These are phyloP conservation scores for Colletotrichum lupini DNA, from an alignment of 2,329 filamentous ascomycete genomes.

Conservation along the genomic window DNA sequence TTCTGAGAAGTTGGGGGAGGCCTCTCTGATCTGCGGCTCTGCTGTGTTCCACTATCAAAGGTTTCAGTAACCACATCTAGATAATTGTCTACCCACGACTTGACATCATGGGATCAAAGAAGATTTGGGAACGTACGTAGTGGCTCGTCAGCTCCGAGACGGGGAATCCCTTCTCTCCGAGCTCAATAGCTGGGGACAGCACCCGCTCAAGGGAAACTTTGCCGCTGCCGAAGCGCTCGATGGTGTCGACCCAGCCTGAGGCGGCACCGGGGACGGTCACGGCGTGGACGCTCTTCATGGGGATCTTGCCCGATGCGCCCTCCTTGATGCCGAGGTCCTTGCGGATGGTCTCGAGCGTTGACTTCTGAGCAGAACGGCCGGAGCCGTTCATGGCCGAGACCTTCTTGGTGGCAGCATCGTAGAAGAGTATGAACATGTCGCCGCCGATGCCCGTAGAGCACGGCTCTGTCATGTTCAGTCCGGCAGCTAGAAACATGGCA, in stretches of 20 bases:
- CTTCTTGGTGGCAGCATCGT: constrained; percentile 83
- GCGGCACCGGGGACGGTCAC: constrained; percentile 91
- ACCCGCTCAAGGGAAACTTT: constrained; percentile 82
- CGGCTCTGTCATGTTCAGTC: constrained; percentile 92
- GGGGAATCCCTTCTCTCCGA: constrained; percentile 90
- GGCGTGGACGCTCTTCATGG: constrained; percentile 80
- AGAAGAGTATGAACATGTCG: constrained; percentile 97
- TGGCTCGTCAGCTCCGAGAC: constrained; percentile 82
- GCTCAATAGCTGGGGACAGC: constrained; percentile 82
- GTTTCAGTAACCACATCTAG: not conserved
- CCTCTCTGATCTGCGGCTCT: constrained; percentile 72
- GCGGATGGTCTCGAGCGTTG: constrained; percentile 76
- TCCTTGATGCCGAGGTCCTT: constrained; percentile 74
- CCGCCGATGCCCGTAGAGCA: constrained; percentile 94
- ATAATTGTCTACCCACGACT: no score
- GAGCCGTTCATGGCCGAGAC: constrained; percentile 93
- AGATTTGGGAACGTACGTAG: constrained; percentile 63
- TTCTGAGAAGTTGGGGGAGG: constrained; percentile 88
- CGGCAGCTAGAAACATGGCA: constrained; percentile 72
- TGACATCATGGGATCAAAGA: no score
- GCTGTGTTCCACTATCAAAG: constrained; percentile 74
- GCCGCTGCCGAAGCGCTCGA: constrained; percentile 90
- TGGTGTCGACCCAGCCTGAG: constrained; percentile 91
- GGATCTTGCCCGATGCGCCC: constrained; percentile 70
- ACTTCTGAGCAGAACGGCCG: constrained; percentile 80